A percentile compares a stretch with the other conserved stretches of the same genome.
Conservation (phyloP, 768 basidiomycete genomes). For the Zangia roseola region DNA sequence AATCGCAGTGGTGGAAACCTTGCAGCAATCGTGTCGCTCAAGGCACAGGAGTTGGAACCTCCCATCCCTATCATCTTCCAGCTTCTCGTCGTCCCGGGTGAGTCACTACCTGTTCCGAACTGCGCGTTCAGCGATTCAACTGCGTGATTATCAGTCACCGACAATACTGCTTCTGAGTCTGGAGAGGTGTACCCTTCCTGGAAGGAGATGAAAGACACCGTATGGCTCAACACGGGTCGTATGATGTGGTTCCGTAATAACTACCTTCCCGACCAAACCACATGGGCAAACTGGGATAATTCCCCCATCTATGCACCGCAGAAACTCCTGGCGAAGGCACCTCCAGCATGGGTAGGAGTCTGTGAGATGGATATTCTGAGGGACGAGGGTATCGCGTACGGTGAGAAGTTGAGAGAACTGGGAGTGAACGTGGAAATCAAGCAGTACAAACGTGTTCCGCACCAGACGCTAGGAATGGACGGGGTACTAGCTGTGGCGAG, state of each 20-base stretch:
- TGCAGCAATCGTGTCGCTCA: slow-evolving; percentile 63
- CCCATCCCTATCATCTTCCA: slow-evolving; percentile 62
- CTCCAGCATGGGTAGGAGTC: slow-evolving; percentile 61
- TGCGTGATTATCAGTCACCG: slow-evolving; percentile 40
- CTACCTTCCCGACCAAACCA: slow-evolving; percentile 61
- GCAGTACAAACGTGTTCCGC: slow-evolving; percentile 58
- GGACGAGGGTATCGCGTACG: slow-evolving; percentile 66
- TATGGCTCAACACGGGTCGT: slow-evolving; percentile 56
- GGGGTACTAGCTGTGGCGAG: slow-evolving; percentile 31
- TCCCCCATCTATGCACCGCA: slow-evolving; percentile 71
- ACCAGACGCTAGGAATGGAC: slow-evolving; percentile 73
- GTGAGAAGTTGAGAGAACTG: slow-evolving; percentile 48
- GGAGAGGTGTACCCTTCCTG: slow-evolving; percentile 45
- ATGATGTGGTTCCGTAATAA: slow-evolving; percentile 73
- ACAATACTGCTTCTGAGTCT: slow-evolving; percentile 58
- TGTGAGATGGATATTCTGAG: slow-evolving; percentile 65
- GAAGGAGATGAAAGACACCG: slow-evolving; percentile 54
- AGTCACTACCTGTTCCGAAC: background rate
- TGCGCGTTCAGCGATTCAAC: background rate
- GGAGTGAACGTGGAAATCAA: slow-evolving; percentile 55
- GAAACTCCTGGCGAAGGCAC: slow-evolving; percentile 47
- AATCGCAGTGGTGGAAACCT: slow-evolving; percentile 63
- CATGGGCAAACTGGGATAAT: slow-evolving; percentile 63
- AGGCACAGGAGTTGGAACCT: slow-evolving; percentile 48
- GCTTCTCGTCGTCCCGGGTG: slow-evolving; percentile 60